Conservation (phyloP, 2,329 filamentous ascomycete species). For the Huntiella omanensis region DNA sequence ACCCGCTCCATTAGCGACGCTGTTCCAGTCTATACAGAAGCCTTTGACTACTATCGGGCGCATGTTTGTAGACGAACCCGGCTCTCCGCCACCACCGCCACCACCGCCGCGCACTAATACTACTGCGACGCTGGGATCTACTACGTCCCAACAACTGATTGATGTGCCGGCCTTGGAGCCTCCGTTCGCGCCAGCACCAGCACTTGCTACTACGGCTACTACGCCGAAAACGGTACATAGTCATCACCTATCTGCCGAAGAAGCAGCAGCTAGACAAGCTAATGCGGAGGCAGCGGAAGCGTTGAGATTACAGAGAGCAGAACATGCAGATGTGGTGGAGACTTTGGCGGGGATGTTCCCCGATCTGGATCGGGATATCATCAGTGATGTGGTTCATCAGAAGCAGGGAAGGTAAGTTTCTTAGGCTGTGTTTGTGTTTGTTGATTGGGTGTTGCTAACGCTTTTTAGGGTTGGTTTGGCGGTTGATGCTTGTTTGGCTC, state of each 20-base stretch:
- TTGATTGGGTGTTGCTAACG: conserved; percentile 13
- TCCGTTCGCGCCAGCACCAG: background rate
- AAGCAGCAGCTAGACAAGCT: conserved; percentile 76
- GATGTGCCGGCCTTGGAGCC: background rate
- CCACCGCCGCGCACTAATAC: conserved; percentile 1
- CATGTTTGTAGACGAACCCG: conserved; percentile 63
- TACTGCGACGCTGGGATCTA: background rate
- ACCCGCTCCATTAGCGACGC: conserved; percentile 13
- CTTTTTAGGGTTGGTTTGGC: conserved; percentile 52
- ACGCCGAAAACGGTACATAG: background rate
- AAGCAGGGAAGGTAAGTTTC: conserved; percentile 73
- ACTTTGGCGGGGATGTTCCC: conserved; percentile 95
- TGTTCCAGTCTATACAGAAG: conserved; percentile 77
- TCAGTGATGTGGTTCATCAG: conserved; percentile 88
- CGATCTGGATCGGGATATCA: conserved; percentile 79
- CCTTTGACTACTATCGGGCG: conserved; percentile 82
- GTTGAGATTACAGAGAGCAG: conserved; percentile 58
- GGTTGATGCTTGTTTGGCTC: conserved; percentile 68
- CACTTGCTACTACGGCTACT: background rate
- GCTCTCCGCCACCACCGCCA: conserved; percentile 14
- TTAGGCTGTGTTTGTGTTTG: conserved; percentile 7
- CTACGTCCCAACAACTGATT: background rate
- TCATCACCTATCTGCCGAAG: conserved; percentile 42
- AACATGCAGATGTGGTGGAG: conserved; percentile 83
- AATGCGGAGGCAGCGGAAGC: conserved; percentile 81